phyloP scores from a whole-genome alignment of 352 stramenopile species.

The Globisporangium iwayamae region DNA sequence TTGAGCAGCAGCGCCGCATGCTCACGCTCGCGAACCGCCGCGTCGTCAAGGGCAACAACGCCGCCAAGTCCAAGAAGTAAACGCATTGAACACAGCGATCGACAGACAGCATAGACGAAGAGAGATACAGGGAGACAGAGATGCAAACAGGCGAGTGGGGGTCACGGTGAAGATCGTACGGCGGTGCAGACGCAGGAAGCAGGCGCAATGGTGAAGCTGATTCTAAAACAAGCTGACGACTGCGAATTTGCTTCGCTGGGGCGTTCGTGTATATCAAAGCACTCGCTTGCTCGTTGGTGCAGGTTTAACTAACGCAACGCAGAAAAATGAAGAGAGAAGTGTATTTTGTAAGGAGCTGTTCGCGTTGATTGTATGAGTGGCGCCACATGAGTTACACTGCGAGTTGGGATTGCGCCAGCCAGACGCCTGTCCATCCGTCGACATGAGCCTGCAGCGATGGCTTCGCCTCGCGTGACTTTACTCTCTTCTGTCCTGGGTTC shows the following conservation, averaged over 20 bases:
- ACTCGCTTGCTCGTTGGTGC: neutral
- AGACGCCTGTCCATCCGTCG: neutral
- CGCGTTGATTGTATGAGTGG: neutral
- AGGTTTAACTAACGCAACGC: neutral
- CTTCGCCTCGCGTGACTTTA: neutral
- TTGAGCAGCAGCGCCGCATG: constrained; percentile 78
- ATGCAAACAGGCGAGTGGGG: neutral
- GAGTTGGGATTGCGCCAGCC: neutral
- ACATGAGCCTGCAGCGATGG: neutral
- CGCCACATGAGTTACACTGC: neutral
- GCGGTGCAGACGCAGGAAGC: neutral
- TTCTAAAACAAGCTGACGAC: no score
- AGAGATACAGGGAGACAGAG: neutral
- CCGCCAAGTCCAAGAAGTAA: constrained; percentile 86
- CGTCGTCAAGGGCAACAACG: constrained; percentile 72
- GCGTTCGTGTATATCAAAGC: no score
- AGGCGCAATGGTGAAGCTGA: neutral
- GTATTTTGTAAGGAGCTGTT: constrained; percentile 7
- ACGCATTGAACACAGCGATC: constrained; percentile 3
- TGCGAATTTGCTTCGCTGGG: neutral
- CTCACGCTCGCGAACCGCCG: constrained; percentile 71
- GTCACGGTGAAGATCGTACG: neutral
- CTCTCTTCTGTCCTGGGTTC: neutral
- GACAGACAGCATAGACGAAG: constrained; percentile 4
- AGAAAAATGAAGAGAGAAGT: constrained; percentile 8